These are phyloP conservation scores for Alternaria brassicae DNA, from an alignment of 2,329 filamentous ascomycete species.

Conservation along the genomic window DNA sequence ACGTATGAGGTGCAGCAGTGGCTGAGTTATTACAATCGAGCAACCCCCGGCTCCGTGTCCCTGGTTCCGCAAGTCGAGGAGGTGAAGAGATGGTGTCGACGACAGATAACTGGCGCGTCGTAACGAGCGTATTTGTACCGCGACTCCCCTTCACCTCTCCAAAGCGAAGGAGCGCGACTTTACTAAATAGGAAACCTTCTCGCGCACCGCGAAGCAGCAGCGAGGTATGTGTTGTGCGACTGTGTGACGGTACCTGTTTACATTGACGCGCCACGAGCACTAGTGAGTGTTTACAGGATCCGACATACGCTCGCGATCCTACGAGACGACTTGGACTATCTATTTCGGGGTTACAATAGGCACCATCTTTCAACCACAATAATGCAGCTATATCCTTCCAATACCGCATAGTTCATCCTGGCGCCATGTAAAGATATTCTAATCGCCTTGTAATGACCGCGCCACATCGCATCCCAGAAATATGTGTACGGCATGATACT, in stretches of 20 bases:
- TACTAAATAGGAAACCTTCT: background rate
- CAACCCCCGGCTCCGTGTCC: background rate
- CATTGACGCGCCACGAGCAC: background rate
- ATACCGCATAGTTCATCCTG: background rate
- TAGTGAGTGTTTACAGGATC: background rate
- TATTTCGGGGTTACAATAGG: conserved; percentile 1
- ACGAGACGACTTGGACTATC: background rate
- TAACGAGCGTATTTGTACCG: conserved; percentile 3
- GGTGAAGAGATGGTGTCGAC: background rate
- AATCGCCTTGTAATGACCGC: background rate
- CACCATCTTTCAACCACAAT: background rate
- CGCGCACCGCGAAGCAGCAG: conserved; percentile 7
- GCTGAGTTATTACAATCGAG: background rate
- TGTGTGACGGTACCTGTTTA: background rate
- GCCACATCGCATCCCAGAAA: conserved; percentile 1
- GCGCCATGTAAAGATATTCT: background rate
- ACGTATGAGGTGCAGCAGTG: background rate
- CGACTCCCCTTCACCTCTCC: background rate
- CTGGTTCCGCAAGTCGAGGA: background rate
- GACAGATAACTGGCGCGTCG: background rate
- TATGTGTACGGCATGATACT: background rate
- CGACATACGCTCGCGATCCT: background rate
- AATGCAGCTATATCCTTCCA: background rate
- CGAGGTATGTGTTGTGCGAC: background rate
- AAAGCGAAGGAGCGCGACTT: background rate